Base-by-base conservation (phyloP, 225 moss, liverwort and hornwort species). In the Marchantia paleacea region DNA sequence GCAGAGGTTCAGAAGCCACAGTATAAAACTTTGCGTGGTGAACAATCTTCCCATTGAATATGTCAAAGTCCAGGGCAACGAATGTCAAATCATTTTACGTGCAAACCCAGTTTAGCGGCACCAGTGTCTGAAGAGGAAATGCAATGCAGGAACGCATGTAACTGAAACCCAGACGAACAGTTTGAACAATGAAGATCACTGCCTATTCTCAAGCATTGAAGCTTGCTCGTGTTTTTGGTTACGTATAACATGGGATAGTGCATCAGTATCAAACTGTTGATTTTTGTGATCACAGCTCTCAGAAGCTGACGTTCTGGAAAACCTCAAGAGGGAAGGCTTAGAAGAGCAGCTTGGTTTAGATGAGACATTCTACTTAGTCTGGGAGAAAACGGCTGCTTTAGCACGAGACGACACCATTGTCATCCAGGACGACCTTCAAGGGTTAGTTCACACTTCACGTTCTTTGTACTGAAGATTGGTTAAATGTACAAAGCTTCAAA, bases 311-410 rank as follows among this genome's bases (percentile, higher is more conserved):
- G 81, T 83, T 62, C 63, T 83, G 79, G 64, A 71, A 25, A 75
- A 62, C 60, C 39, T 88, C 79, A 85, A 76, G 73, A 81, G 83
- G 7, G 75, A 83, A 39, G 85, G 81, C 47, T 62, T 73, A 16
- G 78, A 78, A 14, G 81, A 81, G 79, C 61, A 80, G 50, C 79
- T 83, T 63, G 77, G 78, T 47, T 79, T 79, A 79, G 85, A 81
- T 67, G 85, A 78, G 22, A 80, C 81, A 16, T 85, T 83, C 75
- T 54, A 12, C 62, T 75, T 88, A 14, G 83, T 85, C 12, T 88
- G 85, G 85, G 88, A 83, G 72, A 88, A 88, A 79, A 83, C 80
- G 62, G 64, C 73, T 12, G 31, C n/a, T 65, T 58, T 83, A 72
- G 79, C 66, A 31, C 28, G 24, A 30, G 80, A 75, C 55, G 79